Evolutionary conservation across 768 basidiomycete genomes (phyloP).

Genomic region (Amanita rubescens): DNA sequence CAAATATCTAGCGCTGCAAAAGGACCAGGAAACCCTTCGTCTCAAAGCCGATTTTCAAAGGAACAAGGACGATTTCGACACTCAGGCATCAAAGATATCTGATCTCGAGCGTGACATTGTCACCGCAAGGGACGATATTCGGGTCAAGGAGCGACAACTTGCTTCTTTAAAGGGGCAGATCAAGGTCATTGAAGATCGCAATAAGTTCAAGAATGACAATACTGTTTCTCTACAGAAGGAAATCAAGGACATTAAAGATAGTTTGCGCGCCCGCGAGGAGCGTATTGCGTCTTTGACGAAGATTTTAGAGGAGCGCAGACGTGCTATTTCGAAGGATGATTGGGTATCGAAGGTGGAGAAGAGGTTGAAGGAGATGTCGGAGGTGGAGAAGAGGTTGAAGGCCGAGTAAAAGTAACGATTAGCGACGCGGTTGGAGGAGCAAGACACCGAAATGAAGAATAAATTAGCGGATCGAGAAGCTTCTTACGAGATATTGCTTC

Average conservation of each 20-base stretch:
- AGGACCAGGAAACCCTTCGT: conserved; percentile 2
- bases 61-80: background rate
- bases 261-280: conserved; percentile 1
- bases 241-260: background rate
- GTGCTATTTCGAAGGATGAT: background rate
- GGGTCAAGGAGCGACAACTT: background rate
- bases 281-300: conserved; percentile 1
- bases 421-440: background rate
- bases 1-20: background rate
- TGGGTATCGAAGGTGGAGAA: background rate
- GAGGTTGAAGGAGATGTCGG: background rate
- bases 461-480: background rate
- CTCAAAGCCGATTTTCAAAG: background rate
- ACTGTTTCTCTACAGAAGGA: conserved; percentile 4
- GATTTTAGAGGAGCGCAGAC: background rate
- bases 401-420: background rate
- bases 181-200: background rate
- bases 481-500: background rate
- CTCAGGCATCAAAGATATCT: background rate
- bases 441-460: background rate
- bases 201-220: background rate
- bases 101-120: background rate
- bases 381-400: background rate
- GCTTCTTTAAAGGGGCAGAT: background rate
- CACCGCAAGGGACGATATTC: background rate